Conservation (phyloP, 2,329 filamentous ascomycete genomes). For the Aspergillus aculeatinus region DNA sequence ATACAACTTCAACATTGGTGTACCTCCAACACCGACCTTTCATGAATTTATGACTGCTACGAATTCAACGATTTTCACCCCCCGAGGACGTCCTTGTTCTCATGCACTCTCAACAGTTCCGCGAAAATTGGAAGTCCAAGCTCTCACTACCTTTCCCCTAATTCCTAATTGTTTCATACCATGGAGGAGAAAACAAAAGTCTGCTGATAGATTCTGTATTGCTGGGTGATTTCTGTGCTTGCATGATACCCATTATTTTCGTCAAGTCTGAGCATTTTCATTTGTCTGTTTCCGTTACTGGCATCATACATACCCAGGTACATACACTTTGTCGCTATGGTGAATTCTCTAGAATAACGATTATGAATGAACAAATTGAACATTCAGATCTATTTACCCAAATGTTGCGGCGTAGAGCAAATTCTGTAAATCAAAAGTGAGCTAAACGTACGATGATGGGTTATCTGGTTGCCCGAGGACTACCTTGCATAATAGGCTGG, state of each 20-base stretch:
- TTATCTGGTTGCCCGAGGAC: no score
- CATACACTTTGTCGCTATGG: neutral
- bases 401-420: neutral
- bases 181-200: conserved; percentile 8
- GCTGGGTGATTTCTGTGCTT: conserved; percentile 14
- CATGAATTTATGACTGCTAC: conserved; percentile 17
- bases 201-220: conserved; percentile 11
- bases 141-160: neutral
- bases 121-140: neutral
- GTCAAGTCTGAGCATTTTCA: conserved; percentile 4
- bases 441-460: neutral
- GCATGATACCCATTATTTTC: conserved; percentile 24
- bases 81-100: conserved; percentile 3
- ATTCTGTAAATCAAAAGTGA: neutral
- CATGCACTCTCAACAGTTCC: conserved; percentile 6
- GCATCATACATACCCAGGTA: neutral
- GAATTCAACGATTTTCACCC: conserved; percentile 14
- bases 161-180: neutral
- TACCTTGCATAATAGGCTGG: neutral
- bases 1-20: neutral
- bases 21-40: neutral
- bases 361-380: neutral
- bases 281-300: neutral
- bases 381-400: neutral
- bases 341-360: neutral